Evolutionary conservation across 805 yeast species (phyloP).

Genomic region (Yamadazyma akitaensis): DNA sequence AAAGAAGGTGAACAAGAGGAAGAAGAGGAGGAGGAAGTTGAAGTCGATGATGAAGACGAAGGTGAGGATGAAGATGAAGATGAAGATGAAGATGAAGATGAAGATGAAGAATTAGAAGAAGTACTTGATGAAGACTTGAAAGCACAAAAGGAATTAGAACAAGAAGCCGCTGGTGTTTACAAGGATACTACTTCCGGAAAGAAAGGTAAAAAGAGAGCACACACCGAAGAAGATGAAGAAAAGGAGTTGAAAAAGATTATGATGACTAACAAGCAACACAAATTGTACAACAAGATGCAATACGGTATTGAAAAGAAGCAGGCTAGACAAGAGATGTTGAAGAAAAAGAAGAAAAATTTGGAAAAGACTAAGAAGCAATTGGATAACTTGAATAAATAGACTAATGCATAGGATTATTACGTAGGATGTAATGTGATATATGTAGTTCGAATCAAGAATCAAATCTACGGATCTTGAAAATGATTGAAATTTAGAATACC

Average conservation of each 20-base stretch:
- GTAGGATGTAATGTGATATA: not conserved
- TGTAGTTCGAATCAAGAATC: not conserved
- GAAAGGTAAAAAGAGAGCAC: conserved; percentile 37
- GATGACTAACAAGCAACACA: conserved; percentile 97
- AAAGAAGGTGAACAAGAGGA: conserved; percentile 39
- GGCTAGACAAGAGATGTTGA: conserved; percentile 63
- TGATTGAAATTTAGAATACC: not conserved
- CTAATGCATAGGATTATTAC: conserved; percentile 3
- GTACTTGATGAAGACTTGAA: conserved; percentile 57
- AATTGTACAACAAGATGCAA: conserved; percentile 92
- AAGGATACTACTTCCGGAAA: conserved; percentile 32
- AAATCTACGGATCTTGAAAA: not conserved
- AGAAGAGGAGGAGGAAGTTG: conserved; percentile 48
- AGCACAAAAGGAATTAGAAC: conserved; percentile 83
- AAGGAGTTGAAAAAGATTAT: conserved; percentile 90
- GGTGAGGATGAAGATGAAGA: conserved; percentile 50
- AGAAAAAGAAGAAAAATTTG: conserved; percentile 66
- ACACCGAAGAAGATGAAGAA: conserved; percentile 62
- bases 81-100: conserved; percentile 35
- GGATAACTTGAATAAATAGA: conserved; percentile 15
- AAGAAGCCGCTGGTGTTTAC: conserved; percentile 74
- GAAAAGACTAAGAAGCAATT: conserved; percentile 55
- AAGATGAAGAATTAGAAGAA: conserved; percentile 49
- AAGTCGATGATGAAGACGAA: conserved; percentile 38
- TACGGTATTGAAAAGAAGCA: conserved; percentile 83